phyloP scores from a whole-genome alignment of 257 asterid genomes.

The Avicennia marina region DNA sequence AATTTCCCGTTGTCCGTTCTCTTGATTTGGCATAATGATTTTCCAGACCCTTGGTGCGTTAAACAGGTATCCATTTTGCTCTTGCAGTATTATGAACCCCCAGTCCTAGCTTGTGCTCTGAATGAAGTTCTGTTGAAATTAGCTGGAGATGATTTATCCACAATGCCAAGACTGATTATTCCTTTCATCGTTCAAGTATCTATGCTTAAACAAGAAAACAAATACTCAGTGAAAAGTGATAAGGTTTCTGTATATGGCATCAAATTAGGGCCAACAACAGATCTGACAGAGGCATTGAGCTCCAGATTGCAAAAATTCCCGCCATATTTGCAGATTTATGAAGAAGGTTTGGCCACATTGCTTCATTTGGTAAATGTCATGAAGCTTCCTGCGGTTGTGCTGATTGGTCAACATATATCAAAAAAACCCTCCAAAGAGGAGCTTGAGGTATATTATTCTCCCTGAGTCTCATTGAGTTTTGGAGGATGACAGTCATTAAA shows the following conservation, averaged over 20 bases:
- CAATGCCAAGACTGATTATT: conserved; percentile 49
- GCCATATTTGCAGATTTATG: conserved; percentile 44
- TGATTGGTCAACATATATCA: conserved; percentile 47
- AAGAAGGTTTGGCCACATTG: conserved; percentile 59
- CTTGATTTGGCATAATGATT: neutral
- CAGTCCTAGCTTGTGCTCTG: conserved; percentile 69
- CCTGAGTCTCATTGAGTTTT: neutral
- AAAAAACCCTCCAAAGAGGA: conserved; percentile 35
- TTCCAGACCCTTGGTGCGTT: conserved; percentile 4
- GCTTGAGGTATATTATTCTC: conserved; percentile 46
- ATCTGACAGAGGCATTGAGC: conserved; percentile 32
- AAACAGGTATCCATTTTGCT: conserved; percentile 63
- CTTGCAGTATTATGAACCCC: conserved; percentile 58
- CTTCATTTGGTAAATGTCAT: conserved; percentile 58
- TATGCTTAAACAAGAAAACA: conserved; percentile 55
- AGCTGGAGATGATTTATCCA: conserved; percentile 37
- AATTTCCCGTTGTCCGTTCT: neutral
- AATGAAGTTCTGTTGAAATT: conserved; percentile 63
- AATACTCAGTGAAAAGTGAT: conserved; percentile 22
- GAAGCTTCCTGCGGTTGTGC: conserved; percentile 52
- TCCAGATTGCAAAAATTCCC: conserved; percentile 45
- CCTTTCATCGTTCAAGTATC: conserved; percentile 60
- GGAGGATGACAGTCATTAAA: neutral
- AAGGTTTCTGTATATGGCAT: conserved; percentile 50
- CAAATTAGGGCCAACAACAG: conserved; percentile 50